Evolutionary conservation across 768 basidiomycete species (phyloP), one percentile per base, ranked within the genome.

Genomic region (Rhodotorula kratochvilovae): DNA sequence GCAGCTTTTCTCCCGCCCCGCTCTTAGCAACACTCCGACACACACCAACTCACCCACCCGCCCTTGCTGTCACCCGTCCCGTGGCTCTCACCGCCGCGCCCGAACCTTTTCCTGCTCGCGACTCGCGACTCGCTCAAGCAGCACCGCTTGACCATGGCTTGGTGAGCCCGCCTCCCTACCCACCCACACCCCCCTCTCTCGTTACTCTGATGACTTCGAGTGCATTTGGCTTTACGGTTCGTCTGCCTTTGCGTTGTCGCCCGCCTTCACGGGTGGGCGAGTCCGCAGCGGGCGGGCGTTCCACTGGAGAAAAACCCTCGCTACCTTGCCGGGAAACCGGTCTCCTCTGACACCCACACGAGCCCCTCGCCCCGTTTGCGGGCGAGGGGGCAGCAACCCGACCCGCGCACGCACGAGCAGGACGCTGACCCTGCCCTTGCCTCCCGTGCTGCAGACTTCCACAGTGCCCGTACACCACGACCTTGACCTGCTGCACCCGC

Each of bases 241-340:
- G 27, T 27, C 29, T 23, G 29, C 21, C 45, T 61, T 36, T 45
- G 39, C 59, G 39, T 8, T 39, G n/a, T n/a, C 17, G 43, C 45
- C 27, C 45, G 27, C 27, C n/a, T n/a, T 59, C 35, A n/a, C 21
- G 16, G 39, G n/a, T 3, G 57, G 13, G 36, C 23, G 57, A 27
- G 57, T n/a, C 42, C 35, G 57, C 35, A 36, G 33, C 57, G 35
- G 48, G 48, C 17, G 36, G 39, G 42, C 23, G 31, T 8, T n/a
- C n/a, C 42, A 43, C 58, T 63, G 61, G 61, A 63, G 61, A 63
- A 63, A 39, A 63, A 48, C 27, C 46, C 61, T 63, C 61, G 61
- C 61, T 63, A 63, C 61, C 61, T 63, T 63, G 45, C 61, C 61
- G 35, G 35, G 61, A 23, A 63, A 63, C 35, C 35, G 61, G 61